Base-by-base conservation (phyloP, 768 basidiomycete species). In the Neoboletus brunneissimus region DNA sequence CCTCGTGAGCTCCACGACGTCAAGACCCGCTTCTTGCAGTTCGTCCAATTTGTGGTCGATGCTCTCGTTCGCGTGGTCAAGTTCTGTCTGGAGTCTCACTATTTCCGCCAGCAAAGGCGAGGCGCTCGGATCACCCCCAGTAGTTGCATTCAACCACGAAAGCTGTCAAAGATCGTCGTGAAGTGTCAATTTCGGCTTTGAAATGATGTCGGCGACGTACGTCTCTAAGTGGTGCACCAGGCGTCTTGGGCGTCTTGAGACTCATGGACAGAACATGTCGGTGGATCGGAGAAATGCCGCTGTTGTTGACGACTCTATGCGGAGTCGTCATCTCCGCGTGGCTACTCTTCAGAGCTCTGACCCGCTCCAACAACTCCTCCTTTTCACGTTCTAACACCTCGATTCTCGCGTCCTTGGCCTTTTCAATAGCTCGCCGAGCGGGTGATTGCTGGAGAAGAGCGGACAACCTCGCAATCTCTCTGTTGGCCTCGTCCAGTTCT, bases 1-100 rank as follows among this genome's bases (percentile, higher is more conserved):
- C 72, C 78, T 79, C 0, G 87, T 85, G 35, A 91, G 75, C 8
- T 81, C 83, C 44, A 93, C 83, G 41, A 86, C 86, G 29, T 84
- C 89, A 15, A 87, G 70, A 5, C 91, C 91, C 0, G 87, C 86
- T 54, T 92, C 86, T 65, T 91, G 89, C 3, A 95, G 84, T 50
- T 87, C 84, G 67, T 92, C 91, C 16, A 95, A 78, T 69, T 94
- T 94, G 65, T 92, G 87, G 62, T 95, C 94, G 52, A 95, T 89
- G 62, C 82, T 88, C 35, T 88, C 85, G 66, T 95, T 93, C 11
- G 91, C 92, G 3, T 68, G 78, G 59, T 88, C 87, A 27, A 94
- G 84, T 61, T 94, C 87, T 18, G 76, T 76, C 63, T 93, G 87
- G 37, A 94, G 75, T 23, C 87, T 81, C 49, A 76, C 78, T 48